phyloP scores from a whole-genome alignment of 495 filamentous ascomycete species.

The Penicillium turbatum region DNA sequence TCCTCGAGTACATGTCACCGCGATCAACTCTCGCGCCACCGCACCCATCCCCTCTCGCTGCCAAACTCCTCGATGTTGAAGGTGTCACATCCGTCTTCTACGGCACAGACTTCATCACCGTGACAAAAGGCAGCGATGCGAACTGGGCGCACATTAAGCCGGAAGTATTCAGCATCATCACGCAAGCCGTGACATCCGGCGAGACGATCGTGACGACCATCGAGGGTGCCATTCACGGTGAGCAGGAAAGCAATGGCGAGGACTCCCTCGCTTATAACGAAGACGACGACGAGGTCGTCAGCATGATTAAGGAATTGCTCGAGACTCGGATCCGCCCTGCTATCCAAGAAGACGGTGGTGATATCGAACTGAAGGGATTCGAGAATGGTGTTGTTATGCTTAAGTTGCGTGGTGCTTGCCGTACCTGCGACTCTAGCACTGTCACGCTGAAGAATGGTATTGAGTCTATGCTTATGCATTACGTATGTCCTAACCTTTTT shows the following conservation, averaged over 20 bases:
- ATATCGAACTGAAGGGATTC: constrained; percentile 92
- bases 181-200: constrained; percentile 78
- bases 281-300: constrained; percentile 85
- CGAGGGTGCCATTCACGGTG: constrained; percentile 54
- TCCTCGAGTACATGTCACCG: constrained; percentile 86
- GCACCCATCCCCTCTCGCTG: constrained; percentile 88
- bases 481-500: constrained; percentile 43
- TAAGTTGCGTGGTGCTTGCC: constrained; percentile 87
- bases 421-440: constrained; percentile 93
- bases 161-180: constrained; percentile 92
- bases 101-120: constrained; percentile 91
- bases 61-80: constrained; percentile 83
- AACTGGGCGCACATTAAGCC: constrained; percentile 95
- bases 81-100: constrained; percentile 94
- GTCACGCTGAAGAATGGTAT: constrained; percentile 96
- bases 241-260: constrained; percentile 49
- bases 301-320: constrained; percentile 98
- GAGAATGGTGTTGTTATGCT: constrained; percentile 77
- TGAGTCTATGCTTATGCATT: constrained; percentile 94
- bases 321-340: constrained; percentile 92
- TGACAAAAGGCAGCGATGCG: constrained; percentile 80
- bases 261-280: constrained; percentile 77
- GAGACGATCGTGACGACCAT: constrained; percentile 73
- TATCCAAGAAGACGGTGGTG: constrained; percentile 95
- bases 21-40: constrained; percentile 83